A percentile compares a stretch with the other conserved stretches of the same genome.
These are phyloP conservation scores for Polysphondylium violaceum DNA, from an alignment of 78 protist genomes.

Conservation along the genomic window DNA sequence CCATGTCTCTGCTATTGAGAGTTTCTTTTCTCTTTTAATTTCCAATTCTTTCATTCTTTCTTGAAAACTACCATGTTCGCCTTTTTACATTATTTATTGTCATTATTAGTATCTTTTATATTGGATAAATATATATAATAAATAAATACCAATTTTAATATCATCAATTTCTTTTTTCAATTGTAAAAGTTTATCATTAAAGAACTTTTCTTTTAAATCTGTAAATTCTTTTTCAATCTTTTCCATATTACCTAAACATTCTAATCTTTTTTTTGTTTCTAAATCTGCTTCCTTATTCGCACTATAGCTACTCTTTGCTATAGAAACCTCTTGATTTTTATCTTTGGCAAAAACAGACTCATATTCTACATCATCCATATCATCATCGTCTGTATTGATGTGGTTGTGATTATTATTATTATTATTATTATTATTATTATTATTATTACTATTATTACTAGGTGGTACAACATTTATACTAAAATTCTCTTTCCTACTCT, in stretches of 20 bases:
- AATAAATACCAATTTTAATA: slow-evolving; percentile 49
- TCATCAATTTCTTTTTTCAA: slow-evolving; percentile 72
- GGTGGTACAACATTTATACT: not conserved
- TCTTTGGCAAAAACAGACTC: slow-evolving; percentile 24
- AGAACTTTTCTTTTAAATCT: slow-evolving; percentile 82
- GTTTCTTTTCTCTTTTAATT: slow-evolving; percentile 25
- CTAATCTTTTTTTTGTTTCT: slow-evolving; percentile 54
- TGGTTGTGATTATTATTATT: not conserved
- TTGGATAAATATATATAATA: not conserved
- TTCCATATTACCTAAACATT: slow-evolving; percentile 66
- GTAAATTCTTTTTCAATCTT: slow-evolving; percentile 71
- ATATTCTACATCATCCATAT: slow-evolving; percentile 17
- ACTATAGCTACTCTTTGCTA: slow-evolving; percentile 50
- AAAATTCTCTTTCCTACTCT: not conserved
- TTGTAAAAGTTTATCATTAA: slow-evolving; percentile 53
- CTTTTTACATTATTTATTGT: not conserved
- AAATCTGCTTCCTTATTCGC: slow-evolving; percentile 55
- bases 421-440: not conserved
- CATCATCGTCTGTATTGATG: slow-evolving; percentile 10
- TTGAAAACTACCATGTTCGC: slow-evolving; percentile 57
- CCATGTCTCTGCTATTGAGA: slow-evolving; percentile 74
- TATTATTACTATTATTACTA: not conserved
- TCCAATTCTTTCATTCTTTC: slow-evolving; percentile 72
- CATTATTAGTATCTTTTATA: not conserved
- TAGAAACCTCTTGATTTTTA: not conserved